phyloP scores from a whole-genome alignment of 2,329 filamentous ascomycete species.

The Proliferodiscus dingleyae region DNA sequence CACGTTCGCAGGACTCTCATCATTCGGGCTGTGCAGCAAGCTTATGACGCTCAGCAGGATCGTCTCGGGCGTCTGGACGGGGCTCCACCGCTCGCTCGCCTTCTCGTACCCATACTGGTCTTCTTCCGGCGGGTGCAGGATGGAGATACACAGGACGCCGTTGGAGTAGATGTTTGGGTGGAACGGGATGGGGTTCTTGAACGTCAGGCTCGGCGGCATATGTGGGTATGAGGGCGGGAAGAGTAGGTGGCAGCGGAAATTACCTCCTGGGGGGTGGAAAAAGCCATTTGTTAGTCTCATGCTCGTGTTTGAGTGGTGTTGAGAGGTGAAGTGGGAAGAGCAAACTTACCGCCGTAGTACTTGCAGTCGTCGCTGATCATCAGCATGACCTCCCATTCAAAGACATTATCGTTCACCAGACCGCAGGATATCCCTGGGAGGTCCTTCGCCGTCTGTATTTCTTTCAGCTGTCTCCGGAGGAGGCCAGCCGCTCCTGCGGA shows the following conservation, averaged over 20 bases:
- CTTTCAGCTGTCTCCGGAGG: slow-evolving; percentile 80
- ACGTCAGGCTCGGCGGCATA: slow-evolving; percentile 82
- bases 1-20: slow-evolving; percentile 91
- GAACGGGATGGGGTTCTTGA: slow-evolving; percentile 77
- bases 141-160: slow-evolving; percentile 92
- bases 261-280: slow-evolving; percentile 61
- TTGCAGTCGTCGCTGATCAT: slow-evolving; percentile 88
- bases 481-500: slow-evolving; percentile 56
- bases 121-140: slow-evolving; percentile 90
- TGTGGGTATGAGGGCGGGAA: slow-evolving; percentile 87
- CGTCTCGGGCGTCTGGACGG: slow-evolving; percentile 91
- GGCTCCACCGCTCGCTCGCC: slow-evolving; percentile 86
- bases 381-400: slow-evolving; percentile 98
- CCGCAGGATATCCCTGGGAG: slow-evolving; percentile 93
- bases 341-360: slow-evolving; percentile 63
- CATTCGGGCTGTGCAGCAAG: slow-evolving; percentile 87
- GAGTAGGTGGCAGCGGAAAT: slow-evolving; percentile 78
- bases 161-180: slow-evolving; percentile 90
- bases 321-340: neutral
- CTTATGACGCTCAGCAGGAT: slow-evolving; percentile 90
- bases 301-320: slow-evolving; percentile 40
- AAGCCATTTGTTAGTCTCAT: neutral
- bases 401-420: slow-evolving; percentile 80
- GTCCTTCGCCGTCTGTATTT: slow-evolving; percentile 88
- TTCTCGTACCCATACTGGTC: slow-evolving; percentile 92